These are phyloP conservation scores for Scedosporium minutisporum DNA, from an alignment of 2,329 filamentous ascomycete genomes.

Conservation along the genomic window DNA sequence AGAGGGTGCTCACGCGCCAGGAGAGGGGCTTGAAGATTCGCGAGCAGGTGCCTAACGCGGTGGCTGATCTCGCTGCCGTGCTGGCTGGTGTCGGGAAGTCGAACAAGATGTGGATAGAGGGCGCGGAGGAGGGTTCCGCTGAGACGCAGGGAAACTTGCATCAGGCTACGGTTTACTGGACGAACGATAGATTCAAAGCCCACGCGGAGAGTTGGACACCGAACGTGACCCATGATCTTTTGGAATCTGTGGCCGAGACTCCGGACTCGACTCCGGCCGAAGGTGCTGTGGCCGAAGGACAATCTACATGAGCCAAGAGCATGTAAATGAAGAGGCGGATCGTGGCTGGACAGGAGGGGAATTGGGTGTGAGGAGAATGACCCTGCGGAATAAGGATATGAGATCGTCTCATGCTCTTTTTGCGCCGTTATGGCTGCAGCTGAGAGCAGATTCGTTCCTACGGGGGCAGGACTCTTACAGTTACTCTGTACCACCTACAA, in stretches of 20 bases:
- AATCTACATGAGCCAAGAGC: no score
- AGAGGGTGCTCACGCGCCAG: slow-evolving; percentile 24
- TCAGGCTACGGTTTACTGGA: slow-evolving; percentile 41
- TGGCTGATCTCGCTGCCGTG: slow-evolving; percentile 55
- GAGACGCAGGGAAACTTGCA: slow-evolving; percentile 19
- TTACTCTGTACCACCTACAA: not conserved
- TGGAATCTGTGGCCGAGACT: slow-evolving; percentile 12
- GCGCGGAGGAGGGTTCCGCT: slow-evolving; percentile 12
- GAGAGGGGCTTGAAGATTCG: slow-evolving; percentile 44
- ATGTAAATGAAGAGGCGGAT: no score
- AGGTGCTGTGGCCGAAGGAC: not conserved
- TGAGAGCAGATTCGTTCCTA: slow-evolving; percentile 7
- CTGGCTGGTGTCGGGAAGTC: slow-evolving; percentile 42
- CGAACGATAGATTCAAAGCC: slow-evolving; percentile 34
- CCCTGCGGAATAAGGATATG: no score
- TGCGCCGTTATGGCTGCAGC: no score
- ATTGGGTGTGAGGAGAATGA: no score
- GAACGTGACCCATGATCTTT: slow-evolving; percentile 42
- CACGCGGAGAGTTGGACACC: slow-evolving; percentile 38
- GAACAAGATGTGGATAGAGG: slow-evolving; percentile 31
- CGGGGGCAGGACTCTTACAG: slow-evolving; percentile 3
- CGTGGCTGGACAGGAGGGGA: no score
- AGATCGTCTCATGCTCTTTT: no score
- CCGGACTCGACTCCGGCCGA: not conserved
- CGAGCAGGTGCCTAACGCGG: slow-evolving; percentile 50